These are phyloP conservation scores for Ehretia macrophylla DNA, from an alignment of 257 asterid species.

Conservation along the genomic window DNA sequence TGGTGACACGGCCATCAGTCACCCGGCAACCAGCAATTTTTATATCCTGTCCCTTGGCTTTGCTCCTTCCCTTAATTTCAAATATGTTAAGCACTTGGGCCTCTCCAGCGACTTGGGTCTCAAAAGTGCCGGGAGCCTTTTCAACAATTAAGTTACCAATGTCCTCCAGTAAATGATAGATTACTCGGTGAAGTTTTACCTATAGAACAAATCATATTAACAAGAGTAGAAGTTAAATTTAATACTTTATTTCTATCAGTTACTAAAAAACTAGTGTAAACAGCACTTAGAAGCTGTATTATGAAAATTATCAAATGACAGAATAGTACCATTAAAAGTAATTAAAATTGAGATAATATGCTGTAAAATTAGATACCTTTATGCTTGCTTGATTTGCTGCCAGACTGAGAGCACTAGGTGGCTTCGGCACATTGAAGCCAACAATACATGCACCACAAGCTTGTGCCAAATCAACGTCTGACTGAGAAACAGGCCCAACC, in stretches of 20 bases:
- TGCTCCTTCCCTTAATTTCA: conserved; percentile 76
- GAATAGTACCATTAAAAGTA: too few relatives aligned
- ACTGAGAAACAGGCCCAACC: conserved; percentile 85
- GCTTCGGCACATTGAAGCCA: conserved; percentile 80
- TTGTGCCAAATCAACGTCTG: conserved; percentile 86
- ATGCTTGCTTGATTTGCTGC: conserved; percentile 68
- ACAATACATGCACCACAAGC: conserved; percentile 90
- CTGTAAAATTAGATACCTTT: conserved; percentile 37
- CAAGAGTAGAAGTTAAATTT: not conserved
- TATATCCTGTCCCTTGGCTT: conserved; percentile 61
- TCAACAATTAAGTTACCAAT: conserved; percentile 76
- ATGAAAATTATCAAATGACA: not conserved
- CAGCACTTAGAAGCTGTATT: not conserved
- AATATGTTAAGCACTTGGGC: conserved; percentile 85
- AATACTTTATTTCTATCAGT: not conserved
- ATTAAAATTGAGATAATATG: not conserved
- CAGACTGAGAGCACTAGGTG: conserved; percentile 44
- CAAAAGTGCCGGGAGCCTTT: conserved; percentile 86
- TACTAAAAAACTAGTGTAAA: too few relatives aligned
- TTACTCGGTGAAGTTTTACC: conserved; percentile 76
- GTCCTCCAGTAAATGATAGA: conserved; percentile 94
- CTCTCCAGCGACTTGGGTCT: conserved; percentile 83
- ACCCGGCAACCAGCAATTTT: conserved; percentile 93
- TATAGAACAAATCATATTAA: conserved; percentile 19
- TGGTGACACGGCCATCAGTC: conserved; percentile 64